Base-by-base conservation (phyloP, 352 stramenopile species). In the Globisporangium cederbergense region DNA sequence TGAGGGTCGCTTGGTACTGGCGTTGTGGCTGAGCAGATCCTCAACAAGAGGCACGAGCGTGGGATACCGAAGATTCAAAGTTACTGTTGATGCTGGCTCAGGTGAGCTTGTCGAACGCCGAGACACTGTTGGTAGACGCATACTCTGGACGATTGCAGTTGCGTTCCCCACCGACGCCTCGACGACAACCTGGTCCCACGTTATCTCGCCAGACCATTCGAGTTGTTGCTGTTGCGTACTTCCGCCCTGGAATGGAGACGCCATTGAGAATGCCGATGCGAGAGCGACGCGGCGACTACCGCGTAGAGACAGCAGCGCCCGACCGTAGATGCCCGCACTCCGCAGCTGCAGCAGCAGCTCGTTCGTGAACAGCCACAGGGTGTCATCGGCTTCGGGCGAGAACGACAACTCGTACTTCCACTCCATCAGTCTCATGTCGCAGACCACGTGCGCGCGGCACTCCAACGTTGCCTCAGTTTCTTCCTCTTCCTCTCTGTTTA, bases 291-390 rank as follows among this genome's bases (percentile, higher is more conserved):
- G 55, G 13, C 20, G 30, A n/a, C 34, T 49, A 20, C 51, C 40
- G 13, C 70, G 51, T 10, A 54, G 11, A 1, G 66, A 20, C 22
- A 85, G 58, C 53, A 88, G 28, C 10, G 68, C 40, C 18, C 62
- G 71, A 10, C 72, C 60, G 22, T 65, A 45, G 32, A 83, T 65
- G 1, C 81, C 79, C 0, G 70, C 72, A 49, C 83, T 92, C 32
- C 72, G 73, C 1, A 86, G 49, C 43, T 74, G 74, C 46, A 90
- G 55, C 55, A 76, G 59, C 14, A 87, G 62, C 40, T 54, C 65
- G 11, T 60, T 87, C 18, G 76, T 62, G 18, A 88, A 84, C 28
- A 32, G 64, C 76, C 81, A 86, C 45, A 88, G 20, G 38, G 42
- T 59, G 57, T 90, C 74, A 22, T 80, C 68, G 0, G 80, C 67